phyloP scores from a whole-genome alignment of 352 stramenopile species.

The Pythium aristosporum region DNA sequence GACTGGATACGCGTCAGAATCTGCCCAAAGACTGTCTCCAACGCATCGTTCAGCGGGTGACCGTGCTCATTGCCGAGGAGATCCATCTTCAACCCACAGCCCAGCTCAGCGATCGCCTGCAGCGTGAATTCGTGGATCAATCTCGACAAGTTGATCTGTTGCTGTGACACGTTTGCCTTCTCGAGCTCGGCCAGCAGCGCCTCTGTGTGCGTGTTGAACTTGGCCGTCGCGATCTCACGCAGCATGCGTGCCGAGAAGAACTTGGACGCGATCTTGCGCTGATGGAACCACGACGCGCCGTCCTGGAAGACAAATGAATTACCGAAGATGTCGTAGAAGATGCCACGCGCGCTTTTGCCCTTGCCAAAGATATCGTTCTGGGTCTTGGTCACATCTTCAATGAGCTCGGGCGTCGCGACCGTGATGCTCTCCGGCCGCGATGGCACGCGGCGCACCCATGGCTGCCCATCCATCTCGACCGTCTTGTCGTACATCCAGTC shows the following conservation, averaged over 20 bases:
- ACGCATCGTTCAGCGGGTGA: slow-evolving; percentile 14
- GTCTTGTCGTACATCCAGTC: slow-evolving; percentile 22
- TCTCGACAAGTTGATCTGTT: slow-evolving; percentile 15
- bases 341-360: slow-evolving; percentile 2
- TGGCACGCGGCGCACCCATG: neutral
- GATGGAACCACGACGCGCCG: slow-evolving; percentile 21
- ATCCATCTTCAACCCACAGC: slow-evolving; percentile 27
- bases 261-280: slow-evolving; percentile 22
- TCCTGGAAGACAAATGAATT: slow-evolving; percentile 25
- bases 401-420: slow-evolving; percentile 13
- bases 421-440: slow-evolving; percentile 12
- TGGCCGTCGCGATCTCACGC: slow-evolving; percentile 10
- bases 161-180: neutral
- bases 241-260: slow-evolving; percentile 23
- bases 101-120: slow-evolving; percentile 29
- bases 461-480: too few species aligned
- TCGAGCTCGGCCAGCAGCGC: slow-evolving; percentile 5
- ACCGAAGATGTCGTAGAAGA: slow-evolving; percentile 23
- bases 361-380: slow-evolving; percentile 23
- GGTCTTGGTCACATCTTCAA: slow-evolving; percentile 27
- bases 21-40: slow-evolving; percentile 3
- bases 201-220: slow-evolving; percentile 18
- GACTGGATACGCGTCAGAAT: slow-evolving; percentile 15
- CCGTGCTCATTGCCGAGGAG: slow-evolving; percentile 3
- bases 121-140: slow-evolving; percentile 28